These are phyloP conservation scores for Penicillium digitatum DNA, from an alignment of 2,329 filamentous ascomycete species.

Conservation along the genomic window DNA sequence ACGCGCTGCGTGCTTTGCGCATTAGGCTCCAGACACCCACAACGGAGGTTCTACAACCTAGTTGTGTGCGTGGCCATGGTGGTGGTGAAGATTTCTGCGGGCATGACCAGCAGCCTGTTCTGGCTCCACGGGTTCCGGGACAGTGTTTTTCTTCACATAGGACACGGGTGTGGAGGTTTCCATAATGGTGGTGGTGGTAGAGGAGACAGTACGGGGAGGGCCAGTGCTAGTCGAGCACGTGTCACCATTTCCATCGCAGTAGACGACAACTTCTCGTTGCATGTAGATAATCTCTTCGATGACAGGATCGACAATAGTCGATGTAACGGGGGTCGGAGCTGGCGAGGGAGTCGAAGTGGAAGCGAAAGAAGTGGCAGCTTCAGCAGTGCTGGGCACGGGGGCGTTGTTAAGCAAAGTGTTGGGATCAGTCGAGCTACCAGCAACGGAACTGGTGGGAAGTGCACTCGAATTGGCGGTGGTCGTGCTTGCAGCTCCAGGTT, in stretches of 20 bases:
- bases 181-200: conserved; percentile 21
- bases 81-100: conserved; percentile 24
- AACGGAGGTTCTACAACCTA: background rate
- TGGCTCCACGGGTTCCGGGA: conserved; percentile 18
- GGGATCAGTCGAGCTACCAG: conserved; percentile 4
- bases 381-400: background rate
- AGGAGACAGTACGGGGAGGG: conserved; percentile 23
- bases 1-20: conserved; percentile 11
- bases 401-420: conserved; percentile 4
- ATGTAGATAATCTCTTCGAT: conserved; percentile 31
- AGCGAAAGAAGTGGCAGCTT: conserved; percentile 12
- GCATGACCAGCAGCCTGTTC: conserved; percentile 18
- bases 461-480: too few relatives aligned
- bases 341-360: conserved; percentile 20
- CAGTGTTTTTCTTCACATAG: conserved; percentile 16
- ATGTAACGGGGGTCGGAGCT: conserved; percentile 27
- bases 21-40: background rate
- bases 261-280: conserved; percentile 28
- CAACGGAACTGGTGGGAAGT: conserved; percentile 10
- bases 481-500: background rate
- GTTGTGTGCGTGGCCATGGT: conserved; percentile 24
- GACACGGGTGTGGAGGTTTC: conserved; percentile 25
- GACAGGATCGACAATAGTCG: conserved; percentile 21
- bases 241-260: conserved; percentile 25
- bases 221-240: conserved; percentile 27